Evolutionary conservation across 257 asterid species (phyloP).

Genomic region (Leonotis leonurus): DNA sequence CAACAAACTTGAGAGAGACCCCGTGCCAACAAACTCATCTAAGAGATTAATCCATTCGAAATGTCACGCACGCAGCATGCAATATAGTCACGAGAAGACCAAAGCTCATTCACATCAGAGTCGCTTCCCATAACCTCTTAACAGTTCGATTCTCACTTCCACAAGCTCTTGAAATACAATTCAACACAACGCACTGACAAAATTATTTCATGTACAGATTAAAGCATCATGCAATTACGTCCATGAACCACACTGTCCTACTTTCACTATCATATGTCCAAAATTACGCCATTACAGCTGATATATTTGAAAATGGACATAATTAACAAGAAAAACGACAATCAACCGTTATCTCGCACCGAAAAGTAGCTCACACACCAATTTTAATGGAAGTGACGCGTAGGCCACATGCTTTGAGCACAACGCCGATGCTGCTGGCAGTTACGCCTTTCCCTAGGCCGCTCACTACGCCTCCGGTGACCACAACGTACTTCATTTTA

Average conservation of each 20-base stretch:
- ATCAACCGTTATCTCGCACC: not conserved
- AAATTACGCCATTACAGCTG: not conserved
- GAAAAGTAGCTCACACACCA: conserved; percentile 34
- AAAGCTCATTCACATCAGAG: not conserved
- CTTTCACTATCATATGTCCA: not conserved
- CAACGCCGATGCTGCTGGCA: conserved; percentile 97
- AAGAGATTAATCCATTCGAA: not conserved
- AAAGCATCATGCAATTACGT: conserved; percentile 12
- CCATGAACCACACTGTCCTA: not conserved
- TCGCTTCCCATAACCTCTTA: not conserved
- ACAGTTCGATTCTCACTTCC: not conserved
- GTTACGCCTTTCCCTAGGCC: conserved; percentile 99
- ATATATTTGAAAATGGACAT: not conserved
- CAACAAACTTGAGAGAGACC: not conserved
- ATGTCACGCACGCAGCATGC: not conserved
- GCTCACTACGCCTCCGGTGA: conserved; percentile 97
- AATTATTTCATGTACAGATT: not conserved
- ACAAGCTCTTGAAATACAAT: not conserved
- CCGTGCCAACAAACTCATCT: not conserved
- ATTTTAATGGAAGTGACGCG: conserved; percentile 97
- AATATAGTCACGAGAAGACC: not conserved
- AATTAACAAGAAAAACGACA: not conserved
- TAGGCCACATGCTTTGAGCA: conserved; percentile 90
- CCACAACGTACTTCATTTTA: conserved; percentile 80
- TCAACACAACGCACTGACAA: not conserved